A percentile compares a stretch with the other conserved stretches of the same genome.
phyloP scores from a whole-genome alignment of 108 stramenopile species.

The Schizochytrium sp. region DNA sequence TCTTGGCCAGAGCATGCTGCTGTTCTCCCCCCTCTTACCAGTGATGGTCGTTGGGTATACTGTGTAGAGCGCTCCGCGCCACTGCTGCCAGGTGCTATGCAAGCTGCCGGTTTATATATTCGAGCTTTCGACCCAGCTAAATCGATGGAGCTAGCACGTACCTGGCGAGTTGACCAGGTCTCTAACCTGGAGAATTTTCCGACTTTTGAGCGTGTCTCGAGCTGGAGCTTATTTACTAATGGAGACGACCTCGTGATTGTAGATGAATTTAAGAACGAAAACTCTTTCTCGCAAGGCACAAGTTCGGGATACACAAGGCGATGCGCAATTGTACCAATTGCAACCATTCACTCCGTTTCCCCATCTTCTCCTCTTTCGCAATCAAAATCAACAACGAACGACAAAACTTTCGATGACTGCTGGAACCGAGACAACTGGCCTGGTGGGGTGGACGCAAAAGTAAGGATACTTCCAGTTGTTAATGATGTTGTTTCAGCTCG shows the following conservation, averaged over 20 bases:
- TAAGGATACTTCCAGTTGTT: neutral
- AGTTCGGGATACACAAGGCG: neutral
- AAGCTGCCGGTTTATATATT: neutral
- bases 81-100: neutral
- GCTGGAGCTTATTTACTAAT: conserved; percentile 33
- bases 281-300: neutral
- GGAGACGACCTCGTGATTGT: conserved; percentile 34
- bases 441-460: neutral
- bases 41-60: conserved; percentile 30
- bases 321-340: neutral
- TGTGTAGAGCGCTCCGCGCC: conserved; percentile 33
- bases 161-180: neutral
- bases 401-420: neutral
- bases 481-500: neutral
- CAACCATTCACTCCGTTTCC: neutral
- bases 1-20: neutral
- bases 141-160: neutral
- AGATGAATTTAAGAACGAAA: neutral
- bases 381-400: neutral
- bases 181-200: neutral
- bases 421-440: conserved; percentile 14
- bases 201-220: neutral
- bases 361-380: too few relatives aligned
- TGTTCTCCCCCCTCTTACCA: conserved; percentile 5
- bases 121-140: neutral